Evolutionary conservation across 2,329 filamentous ascomycete genomes (phyloP).

Genomic region (Tolypocladium inflatum): DNA sequence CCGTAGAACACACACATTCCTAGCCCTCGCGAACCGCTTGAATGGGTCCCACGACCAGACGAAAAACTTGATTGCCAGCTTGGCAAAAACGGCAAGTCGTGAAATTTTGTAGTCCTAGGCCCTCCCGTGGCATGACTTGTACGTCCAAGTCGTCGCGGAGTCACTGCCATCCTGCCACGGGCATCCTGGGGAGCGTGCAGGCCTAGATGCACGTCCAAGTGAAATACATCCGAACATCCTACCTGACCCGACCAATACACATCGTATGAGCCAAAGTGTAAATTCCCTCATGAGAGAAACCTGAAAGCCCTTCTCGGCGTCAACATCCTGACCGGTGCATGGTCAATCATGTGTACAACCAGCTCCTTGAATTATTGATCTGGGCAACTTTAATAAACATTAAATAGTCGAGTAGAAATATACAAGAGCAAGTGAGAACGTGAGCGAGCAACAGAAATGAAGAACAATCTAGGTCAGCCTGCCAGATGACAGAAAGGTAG

Average conservation of each 20-base stretch:
- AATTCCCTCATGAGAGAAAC: neutral
- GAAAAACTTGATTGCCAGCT: neutral
- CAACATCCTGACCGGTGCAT: neutral
- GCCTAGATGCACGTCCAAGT: neutral
- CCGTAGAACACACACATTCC: too few species aligned
- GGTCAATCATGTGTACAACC: neutral
- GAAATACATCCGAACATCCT: neutral
- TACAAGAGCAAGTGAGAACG: neutral
- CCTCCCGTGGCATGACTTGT: neutral
- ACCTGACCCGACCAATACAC: neutral
- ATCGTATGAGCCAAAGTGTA: neutral
- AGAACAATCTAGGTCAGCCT: neutral
- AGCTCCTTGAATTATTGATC: neutral
- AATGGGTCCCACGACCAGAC: neutral
- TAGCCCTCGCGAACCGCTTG: neutral
- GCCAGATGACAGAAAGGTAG: too few species aligned
- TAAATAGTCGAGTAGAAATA: too few species aligned
- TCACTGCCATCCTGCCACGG: too few species aligned
- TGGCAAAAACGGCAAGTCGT: neutral
- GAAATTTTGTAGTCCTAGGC: neutral
- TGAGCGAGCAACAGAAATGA: too few species aligned
- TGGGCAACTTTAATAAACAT: neutral
- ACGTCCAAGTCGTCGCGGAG: neutral
- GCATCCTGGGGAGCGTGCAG: neutral
- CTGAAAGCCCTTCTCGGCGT: neutral